These are phyloP conservation scores for Camellia oleifera DNA, from an alignment of 179 eudicot genomes.

Conservation along the genomic window DNA sequence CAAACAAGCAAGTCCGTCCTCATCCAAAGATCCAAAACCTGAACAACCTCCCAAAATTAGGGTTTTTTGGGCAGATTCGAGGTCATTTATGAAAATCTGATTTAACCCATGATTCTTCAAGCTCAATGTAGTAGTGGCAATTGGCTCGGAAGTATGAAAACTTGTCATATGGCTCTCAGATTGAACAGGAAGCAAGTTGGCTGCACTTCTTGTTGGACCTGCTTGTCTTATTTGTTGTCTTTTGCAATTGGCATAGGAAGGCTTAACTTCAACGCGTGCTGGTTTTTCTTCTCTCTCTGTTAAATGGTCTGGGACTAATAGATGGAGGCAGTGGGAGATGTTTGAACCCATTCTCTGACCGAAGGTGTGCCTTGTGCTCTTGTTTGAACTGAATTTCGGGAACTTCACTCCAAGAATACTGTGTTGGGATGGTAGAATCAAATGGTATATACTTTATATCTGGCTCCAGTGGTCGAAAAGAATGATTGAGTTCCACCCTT, in stretches of 20 bases:
- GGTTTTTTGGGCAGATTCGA: constrained; percentile 34
- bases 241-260: constrained; percentile 22
- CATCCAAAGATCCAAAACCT: constrained; percentile 33
- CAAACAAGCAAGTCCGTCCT: constrained; percentile 34
- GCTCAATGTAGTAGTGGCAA: constrained; percentile 19
- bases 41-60: constrained; percentile 31
- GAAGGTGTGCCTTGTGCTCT: constrained; percentile 36
- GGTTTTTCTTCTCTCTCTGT: constrained; percentile 32
- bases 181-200: constrained; percentile 26
- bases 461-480: constrained; percentile 34
- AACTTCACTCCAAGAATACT: constrained; percentile 43
- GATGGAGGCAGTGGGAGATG: constrained; percentile 29
- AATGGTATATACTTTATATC: constrained; percentile 29
- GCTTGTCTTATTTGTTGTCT: constrained; percentile 24
- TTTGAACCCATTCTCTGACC: constrained; percentile 31
- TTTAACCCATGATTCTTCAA: constrained; percentile 28
- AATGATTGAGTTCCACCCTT: constrained; percentile 26
- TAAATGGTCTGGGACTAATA: constrained; percentile 28
- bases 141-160: constrained; percentile 25
- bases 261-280: constrained; percentile 29
- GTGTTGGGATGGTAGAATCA: constrained; percentile 31
- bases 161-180: constrained; percentile 18
- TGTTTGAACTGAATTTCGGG: constrained; percentile 44
- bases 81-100: constrained; percentile 29
- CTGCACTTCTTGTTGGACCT: constrained; percentile 20